These are phyloP conservation scores for Phytophthora cajani DNA, from an alignment of 352 stramenopile genomes.

Conservation along the genomic window DNA sequence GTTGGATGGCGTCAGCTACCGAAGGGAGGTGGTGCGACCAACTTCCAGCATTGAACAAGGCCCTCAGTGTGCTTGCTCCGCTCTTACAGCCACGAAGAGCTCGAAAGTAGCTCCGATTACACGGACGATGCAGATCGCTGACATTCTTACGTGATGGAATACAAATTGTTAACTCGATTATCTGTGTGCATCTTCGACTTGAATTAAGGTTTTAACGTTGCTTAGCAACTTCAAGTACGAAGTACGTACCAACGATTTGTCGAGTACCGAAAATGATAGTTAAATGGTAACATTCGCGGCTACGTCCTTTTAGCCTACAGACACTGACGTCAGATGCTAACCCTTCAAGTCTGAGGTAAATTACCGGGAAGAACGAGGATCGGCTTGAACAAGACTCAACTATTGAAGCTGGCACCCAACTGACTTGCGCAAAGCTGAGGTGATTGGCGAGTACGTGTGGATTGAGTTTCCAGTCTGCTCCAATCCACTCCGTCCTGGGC, in stretches of 20 bases:
- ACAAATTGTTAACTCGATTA: neutral
- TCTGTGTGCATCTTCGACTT: neutral
- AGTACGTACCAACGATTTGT: neutral
- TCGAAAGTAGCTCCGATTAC: neutral
- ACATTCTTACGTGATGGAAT: neutral
- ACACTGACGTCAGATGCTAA: no score
- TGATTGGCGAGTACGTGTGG: no score
- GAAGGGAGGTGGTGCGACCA: neutral
- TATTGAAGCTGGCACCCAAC: no score
- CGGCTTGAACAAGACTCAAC: no score
- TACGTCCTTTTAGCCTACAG: neutral
- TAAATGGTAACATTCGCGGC: no score
- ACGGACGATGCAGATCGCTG: constrained; percentile 4
- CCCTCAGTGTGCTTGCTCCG: neutral
- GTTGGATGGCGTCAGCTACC: constrained; percentile 3
- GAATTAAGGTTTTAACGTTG: neutral
- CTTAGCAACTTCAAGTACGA: no score
- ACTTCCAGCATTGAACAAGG: neutral
- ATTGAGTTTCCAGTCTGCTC: no score
- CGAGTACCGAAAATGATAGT: neutral
- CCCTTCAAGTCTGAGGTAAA: no score
- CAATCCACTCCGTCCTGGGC: no score
- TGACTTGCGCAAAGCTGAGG: no score
- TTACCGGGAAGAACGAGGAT: no score
- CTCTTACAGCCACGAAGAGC: neutral